Percentiles rank a stretch among this genome's conserved stretches.
Evolutionary conservation across 2,329 filamentous ascomycete species (phyloP).

Genomic region (Nemania diffusa): DNA sequence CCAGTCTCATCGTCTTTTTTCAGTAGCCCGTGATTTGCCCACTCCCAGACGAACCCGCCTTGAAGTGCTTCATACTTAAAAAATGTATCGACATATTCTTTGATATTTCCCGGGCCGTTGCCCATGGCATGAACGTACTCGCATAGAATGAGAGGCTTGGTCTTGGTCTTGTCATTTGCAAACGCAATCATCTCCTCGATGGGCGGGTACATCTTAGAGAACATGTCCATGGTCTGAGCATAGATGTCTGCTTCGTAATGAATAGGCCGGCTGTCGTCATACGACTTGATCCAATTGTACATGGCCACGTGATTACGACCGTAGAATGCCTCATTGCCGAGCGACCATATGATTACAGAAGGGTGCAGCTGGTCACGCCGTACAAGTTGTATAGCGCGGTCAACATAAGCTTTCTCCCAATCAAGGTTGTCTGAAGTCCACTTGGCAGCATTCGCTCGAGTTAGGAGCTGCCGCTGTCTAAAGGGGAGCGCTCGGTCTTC

Average conservation of each 20-base stretch:
- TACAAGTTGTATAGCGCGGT: conserved; percentile 71
- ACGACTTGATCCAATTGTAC: conserved; percentile 65
- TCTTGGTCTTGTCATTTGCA: conserved; percentile 50
- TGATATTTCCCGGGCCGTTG: conserved; percentile 72
- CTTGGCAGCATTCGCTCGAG: conserved; percentile 53
- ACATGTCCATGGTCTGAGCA: conserved; percentile 67
- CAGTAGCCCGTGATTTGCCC: conserved; percentile 64
- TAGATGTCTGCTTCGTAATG: conserved; percentile 71
- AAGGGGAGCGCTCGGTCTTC: conserved; percentile 45
- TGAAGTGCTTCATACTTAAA: conserved; percentile 67
- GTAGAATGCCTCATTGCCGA: conserved; percentile 76
- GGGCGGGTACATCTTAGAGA: conserved; percentile 68
- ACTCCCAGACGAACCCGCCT: conserved; percentile 72
- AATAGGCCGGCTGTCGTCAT: conserved; percentile 65
- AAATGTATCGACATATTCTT: conserved; percentile 72
- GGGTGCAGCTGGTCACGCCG: conserved; percentile 72
- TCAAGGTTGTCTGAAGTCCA: conserved; percentile 67
- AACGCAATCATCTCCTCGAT: conserved; percentile 54
- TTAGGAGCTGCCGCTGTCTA: conserved; percentile 48
- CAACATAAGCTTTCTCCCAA: conserved; percentile 70
- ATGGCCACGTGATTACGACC: conserved; percentile 71
- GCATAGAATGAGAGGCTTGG: conserved; percentile 65
- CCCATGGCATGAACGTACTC: conserved; percentile 71
- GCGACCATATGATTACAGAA: conserved; percentile 73
- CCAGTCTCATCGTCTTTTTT: conserved; percentile 53